A percentile compares a stretch with the other conserved stretches of the same genome.
Conservation (phyloP, 495 filamentous ascomycete genomes). For the Lasiosphaeria hispida region DNA sequence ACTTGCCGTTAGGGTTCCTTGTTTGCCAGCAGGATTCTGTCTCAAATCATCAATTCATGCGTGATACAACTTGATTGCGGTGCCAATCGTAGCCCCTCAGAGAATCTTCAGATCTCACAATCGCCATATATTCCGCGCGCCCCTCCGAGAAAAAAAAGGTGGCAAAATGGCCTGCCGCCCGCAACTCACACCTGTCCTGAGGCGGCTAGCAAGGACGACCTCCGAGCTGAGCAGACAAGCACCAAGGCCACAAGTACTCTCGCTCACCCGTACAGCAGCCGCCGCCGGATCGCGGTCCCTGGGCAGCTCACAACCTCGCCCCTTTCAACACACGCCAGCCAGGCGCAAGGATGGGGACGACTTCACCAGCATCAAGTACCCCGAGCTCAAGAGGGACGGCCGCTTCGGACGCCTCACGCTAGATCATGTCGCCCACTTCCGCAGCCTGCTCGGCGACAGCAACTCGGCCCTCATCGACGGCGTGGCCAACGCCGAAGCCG, state of each 20-base stretch:
- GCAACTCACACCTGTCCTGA: slow-evolving; percentile 22
- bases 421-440: slow-evolving; percentile 80
- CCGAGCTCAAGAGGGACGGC: slow-evolving; percentile 72
- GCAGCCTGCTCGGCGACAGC: slow-evolving; percentile 62
- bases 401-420: slow-evolving; percentile 67
- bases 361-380: slow-evolving; percentile 82
- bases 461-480: slow-evolving; percentile 82
- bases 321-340: slow-evolving; percentile 50
- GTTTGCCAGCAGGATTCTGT: too few species aligned
- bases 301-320: slow-evolving; percentile 32
- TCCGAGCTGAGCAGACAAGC: slow-evolving; percentile 16
- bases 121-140: background rate
- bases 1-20: too few species aligned
- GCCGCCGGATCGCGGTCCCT: slow-evolving; percentile 27
- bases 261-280: background rate
- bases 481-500: slow-evolving; percentile 60
- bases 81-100: background rate
- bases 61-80: too few species aligned
- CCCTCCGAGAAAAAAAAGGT: background rate
- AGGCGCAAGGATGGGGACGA: slow-evolving; percentile 31
- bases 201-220: slow-evolving; percentile 18
- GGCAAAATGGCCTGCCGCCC: slow-evolving; percentile 28
- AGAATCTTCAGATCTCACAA: background rate
- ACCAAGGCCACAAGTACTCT: background rate
- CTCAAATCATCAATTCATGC: too few species aligned